A percentile compares a stretch with the other conserved stretches of the same genome.
Conservation (phyloP, 257 asterid species). For the Solanum appendiculatum region DNA sequence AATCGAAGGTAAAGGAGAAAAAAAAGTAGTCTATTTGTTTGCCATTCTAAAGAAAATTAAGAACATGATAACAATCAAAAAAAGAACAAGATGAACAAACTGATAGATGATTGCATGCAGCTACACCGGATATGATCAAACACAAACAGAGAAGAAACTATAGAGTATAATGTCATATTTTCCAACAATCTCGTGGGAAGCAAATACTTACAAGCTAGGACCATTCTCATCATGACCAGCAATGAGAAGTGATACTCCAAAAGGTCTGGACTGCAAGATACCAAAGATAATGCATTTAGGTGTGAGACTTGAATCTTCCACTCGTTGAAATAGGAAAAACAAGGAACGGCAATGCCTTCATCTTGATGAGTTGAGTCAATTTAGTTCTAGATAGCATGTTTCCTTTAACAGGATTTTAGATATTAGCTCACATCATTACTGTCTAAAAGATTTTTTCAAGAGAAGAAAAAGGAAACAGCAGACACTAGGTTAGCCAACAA, state of each 20-base stretch:
- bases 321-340: background rate
- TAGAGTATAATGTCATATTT: background rate
- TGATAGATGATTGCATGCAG: background rate
- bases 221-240: conserved; percentile 96
- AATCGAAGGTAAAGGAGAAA: background rate
- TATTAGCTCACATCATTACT: background rate
- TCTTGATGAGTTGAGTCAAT: background rate
- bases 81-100: background rate
- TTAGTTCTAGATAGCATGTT: background rate
- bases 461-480: background rate
- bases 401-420: background rate
- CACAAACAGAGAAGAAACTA: background rate
- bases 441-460: background rate
- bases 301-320: background rate
- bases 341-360: background rate
- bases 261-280: conserved; percentile 82
- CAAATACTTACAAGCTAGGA: conserved; percentile 71
- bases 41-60: background rate
- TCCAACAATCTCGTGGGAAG: background rate
- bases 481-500: background rate
- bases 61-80: background rate
- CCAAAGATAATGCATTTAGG: background rate
- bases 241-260: conserved; percentile 89
- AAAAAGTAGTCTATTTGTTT: background rate
- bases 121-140: background rate